Evolutionary conservation across 1,284 basidiomycete species (phyloP).

Genomic region (Cryptococcus maquisensis): DNA sequence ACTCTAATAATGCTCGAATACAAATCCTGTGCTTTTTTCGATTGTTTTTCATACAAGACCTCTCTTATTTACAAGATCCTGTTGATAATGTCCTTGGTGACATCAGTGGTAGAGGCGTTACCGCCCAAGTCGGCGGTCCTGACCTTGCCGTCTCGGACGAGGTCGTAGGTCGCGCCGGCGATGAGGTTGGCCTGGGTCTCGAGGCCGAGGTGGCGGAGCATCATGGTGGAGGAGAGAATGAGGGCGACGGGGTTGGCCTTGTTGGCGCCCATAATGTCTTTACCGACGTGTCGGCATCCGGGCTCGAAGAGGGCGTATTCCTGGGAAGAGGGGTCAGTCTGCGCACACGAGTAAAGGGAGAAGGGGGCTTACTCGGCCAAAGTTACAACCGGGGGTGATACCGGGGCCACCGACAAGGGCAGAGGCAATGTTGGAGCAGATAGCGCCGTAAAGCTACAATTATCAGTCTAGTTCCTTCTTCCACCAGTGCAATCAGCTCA

Average conservation of each 20-base stretch:
- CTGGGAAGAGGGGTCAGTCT: constrained; percentile 44
- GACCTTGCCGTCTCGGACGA: constrained; percentile 84
- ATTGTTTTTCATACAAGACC: too few species aligned
- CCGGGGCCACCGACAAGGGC: constrained; percentile 97
- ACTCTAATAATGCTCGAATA: too few species aligned
- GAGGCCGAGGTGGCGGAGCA: constrained; percentile 94
- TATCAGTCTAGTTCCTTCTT: background rate
- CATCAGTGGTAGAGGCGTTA: constrained; percentile 81
- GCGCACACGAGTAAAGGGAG: constrained; percentile 3
- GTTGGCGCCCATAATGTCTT: constrained; percentile 96
- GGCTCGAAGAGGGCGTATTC: constrained; percentile 99
- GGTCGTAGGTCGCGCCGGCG: constrained; percentile 86
- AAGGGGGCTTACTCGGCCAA: constrained; percentile 68
- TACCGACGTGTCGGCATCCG: constrained; percentile 96
- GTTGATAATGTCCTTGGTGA: constrained; percentile 79
- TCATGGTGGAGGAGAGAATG: constrained; percentile 97
- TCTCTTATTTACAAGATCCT: constrained; percentile 28
- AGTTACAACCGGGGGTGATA: constrained; percentile 96
- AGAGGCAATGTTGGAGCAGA: constrained; percentile 97
- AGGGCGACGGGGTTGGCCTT: constrained; percentile 97
- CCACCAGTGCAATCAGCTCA: constrained; percentile 14
- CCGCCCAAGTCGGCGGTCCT: constrained; percentile 95
- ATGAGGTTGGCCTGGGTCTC: constrained; percentile 94
- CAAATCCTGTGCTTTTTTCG: too few species aligned
- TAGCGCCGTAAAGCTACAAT: constrained; percentile 66